Conservation (phyloP, 495 filamentous ascomycete species). For the Penicillium ochrochloron region DNA sequence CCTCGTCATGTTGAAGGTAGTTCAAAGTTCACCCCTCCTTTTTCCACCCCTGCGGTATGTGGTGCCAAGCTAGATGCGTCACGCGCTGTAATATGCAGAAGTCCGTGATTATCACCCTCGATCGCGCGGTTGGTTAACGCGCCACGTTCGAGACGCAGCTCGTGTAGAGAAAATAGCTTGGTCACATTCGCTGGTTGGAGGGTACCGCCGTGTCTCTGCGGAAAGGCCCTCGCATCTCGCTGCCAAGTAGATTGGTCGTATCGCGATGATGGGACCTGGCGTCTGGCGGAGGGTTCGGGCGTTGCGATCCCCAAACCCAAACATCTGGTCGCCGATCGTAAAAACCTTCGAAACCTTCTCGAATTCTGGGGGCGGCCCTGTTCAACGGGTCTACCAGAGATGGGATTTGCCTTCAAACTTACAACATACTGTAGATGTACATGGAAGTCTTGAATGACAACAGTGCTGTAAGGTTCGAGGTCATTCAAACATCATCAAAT, state of each 20-base stretch:
- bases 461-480: neutral
- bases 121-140: neutral
- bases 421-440: neutral
- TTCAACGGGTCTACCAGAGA: neutral
- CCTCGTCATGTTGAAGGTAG: neutral
- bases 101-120: neutral
- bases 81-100: constrained; percentile 19
- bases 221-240: constrained; percentile 1
- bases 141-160: neutral
- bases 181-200: neutral
- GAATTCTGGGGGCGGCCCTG: neutral
- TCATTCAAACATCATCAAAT: neutral
- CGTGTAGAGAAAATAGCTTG: neutral
- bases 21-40: no score
- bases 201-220: neutral
- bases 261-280: neutral
- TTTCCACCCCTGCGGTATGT: neutral
- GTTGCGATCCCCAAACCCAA: neutral
- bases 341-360: constrained; percentile 5
- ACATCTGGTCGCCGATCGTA: constrained; percentile 2
- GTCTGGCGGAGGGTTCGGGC: neutral
- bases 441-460: neutral
- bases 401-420: neutral
- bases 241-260: constrained; percentile 5
- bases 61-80: constrained; percentile 10